Evolutionary conservation across 2,329 filamentous ascomycete species (phyloP).

Genomic region (Stemphylium beticola): DNA sequence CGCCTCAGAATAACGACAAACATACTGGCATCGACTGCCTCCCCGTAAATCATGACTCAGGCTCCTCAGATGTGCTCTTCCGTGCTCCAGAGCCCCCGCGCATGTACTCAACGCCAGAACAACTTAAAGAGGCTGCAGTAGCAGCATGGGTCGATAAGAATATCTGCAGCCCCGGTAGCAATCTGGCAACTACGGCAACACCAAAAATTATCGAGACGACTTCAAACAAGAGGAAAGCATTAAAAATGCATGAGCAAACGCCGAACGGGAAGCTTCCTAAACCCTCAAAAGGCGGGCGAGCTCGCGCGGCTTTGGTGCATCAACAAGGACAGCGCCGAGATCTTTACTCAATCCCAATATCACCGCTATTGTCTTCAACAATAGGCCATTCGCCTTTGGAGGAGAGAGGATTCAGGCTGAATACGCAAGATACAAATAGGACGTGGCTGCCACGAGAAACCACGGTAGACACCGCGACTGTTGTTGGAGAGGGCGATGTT

Average conservation of each 20-base stretch:
- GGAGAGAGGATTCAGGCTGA: neutral
- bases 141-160: neutral
- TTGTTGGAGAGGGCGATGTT: constrained; percentile 9
- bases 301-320: neutral
- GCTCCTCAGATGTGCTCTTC: neutral
- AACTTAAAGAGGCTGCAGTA: neutral
- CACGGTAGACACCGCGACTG: constrained; percentile 16
- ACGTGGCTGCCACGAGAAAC: constrained; percentile 4
- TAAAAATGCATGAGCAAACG: neutral
- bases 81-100: constrained; percentile 2
- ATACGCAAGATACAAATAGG: constrained; percentile 4
- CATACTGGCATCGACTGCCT: neutral
- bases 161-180: neutral
- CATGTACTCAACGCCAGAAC: neutral
- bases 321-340: neutral
- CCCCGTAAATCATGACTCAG: neutral
- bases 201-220: neutral
- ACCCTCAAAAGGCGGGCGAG: constrained; percentile 1
- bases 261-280: constrained; percentile 12
- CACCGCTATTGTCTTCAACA: neutral
- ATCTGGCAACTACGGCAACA: neutral
- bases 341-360: constrained; percentile 7
- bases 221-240: constrained; percentile 17
- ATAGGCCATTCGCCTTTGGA: neutral
- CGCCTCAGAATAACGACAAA: neutral